Conservation (phyloP, 805 yeast genomes). For the Candida chilensis region DNA sequence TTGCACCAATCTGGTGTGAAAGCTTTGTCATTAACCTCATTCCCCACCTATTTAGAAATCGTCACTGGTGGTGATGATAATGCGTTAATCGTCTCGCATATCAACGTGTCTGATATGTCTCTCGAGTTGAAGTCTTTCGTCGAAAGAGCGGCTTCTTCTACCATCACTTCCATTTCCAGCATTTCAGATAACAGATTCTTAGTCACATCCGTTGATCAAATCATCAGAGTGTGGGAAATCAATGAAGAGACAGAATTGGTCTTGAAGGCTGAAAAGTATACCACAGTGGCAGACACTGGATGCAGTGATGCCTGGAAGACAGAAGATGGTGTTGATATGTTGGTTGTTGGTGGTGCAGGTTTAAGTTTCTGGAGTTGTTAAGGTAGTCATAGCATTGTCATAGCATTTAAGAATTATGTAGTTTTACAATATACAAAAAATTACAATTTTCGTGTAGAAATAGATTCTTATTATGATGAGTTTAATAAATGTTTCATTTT, state of each 20-base stretch:
- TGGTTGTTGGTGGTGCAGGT: slow-evolving; percentile 77
- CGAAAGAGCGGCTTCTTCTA: slow-evolving; percentile 72
- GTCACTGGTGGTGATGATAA: slow-evolving; percentile 94
- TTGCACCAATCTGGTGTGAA: slow-evolving; percentile 86
- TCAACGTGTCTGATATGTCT: slow-evolving; percentile 6
- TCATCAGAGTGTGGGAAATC: slow-evolving; percentile 54
- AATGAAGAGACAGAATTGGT: slow-evolving; percentile 13
- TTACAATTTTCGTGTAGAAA: too few relatives aligned
- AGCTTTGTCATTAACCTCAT: slow-evolving; percentile 21
- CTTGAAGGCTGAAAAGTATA: slow-evolving; percentile 37
- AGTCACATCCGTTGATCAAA: slow-evolving; percentile 81
- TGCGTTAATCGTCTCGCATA: slow-evolving; percentile 31
- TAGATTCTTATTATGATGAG: too few relatives aligned
- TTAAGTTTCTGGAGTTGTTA: slow-evolving; percentile 38
- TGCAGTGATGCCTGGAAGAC: slow-evolving; percentile 36
- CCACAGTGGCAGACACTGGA: slow-evolving; percentile 90
- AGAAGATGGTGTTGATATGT: slow-evolving; percentile 15
- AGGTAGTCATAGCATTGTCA: neutral
- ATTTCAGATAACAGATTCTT: slow-evolving; percentile 23
- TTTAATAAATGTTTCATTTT: too few relatives aligned
- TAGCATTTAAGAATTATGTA: too few relatives aligned
- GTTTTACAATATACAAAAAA: too few relatives aligned
- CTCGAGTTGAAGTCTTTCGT: slow-evolving; percentile 22
- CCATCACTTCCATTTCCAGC: slow-evolving; percentile 58
- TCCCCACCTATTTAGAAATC: slow-evolving; percentile 15